Base-by-base conservation (phyloP, 106 monocot species). In the Agapanthus africanus region DNA sequence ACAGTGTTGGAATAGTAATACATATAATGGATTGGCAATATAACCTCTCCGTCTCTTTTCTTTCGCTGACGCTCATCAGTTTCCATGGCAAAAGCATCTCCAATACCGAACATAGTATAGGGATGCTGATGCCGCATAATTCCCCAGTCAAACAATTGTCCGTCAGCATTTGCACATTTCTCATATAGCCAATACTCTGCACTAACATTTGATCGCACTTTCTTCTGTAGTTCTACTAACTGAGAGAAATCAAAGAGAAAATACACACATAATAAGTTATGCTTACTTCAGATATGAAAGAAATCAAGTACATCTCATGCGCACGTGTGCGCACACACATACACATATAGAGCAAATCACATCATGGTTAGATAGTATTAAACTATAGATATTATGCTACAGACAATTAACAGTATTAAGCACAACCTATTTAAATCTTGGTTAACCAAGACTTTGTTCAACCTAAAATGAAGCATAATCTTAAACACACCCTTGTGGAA, bases 101-200 rank as follows among this genome's bases (percentile, higher is more conserved):
- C 97, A 75, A 92, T 83, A 2, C 92, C 97, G 80, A 80, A 97
- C 79, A 92, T 78, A 33, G 73, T 80, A 64, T 83, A 88, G 34
- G 97, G 91, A 73, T 89, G 72, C 59, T 77, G 72, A 18, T 89
- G 46, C 18, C 84, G 81, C 91, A 89, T 89, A 89, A 92, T 92
- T 61, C 97, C 97, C 97, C 92, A 97, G 68, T 97, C 97, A 87
- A 84, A 97, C 52, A 97, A 66, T 73, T 87, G 86, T 27, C 37
- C 89, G 33, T 87, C 92, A 61, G 92, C 84, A 63, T 82, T 37
- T 70, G 77, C 70, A 69, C 92, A 91, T 73, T 86, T 87, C 63
- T 97, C 80, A 36, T 79, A 66, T 69, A 90, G 67, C 84, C 82
- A 82, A 49, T 92, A 77, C 34, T 97, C 97, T 44, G 84, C 78